Base-by-base conservation (phyloP, 176 grass and related monocot genomes). In the Cenchrus americanus region DNA sequence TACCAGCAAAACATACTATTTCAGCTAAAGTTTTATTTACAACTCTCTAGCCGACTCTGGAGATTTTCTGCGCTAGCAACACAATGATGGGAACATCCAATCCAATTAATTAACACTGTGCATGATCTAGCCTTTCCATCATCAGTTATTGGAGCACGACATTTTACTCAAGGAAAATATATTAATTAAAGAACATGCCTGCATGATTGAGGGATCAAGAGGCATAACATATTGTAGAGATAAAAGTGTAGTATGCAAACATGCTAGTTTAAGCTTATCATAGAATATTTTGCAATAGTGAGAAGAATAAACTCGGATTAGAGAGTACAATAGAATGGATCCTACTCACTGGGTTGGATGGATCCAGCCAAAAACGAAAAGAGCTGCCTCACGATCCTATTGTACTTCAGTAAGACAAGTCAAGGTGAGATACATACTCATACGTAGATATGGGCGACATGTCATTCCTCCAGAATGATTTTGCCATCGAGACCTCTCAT, bases 381-480 rank as follows among this genome's bases (percentile, higher is more conserved):
- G 72, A 72, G 24, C 82, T 17, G 21, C 37, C 37, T 63, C 71
- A 24, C 48, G 49, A 66, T 59, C 49, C 64, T 59, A 66, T 51
- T 86, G 83, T 81, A 81, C 54, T 63, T 77, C 46, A 66, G 48
- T 50, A 41, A 21, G 58, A 30, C 26, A 78, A 23, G 66, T 82
- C 48, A 67, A 75, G 10, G 64, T 27, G 55, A 73, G 26, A 76
- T 55, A 69, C 72, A 42, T 32, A 49, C 32, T 64, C 65, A 64
- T 73, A 84, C 47, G 75, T 83, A 68, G 48, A 34, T 72, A 77
- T 49, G 67, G 49, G 48, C 41, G 78, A 86, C 55, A 55, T 83
- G 42, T 79, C 80, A 82, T 73, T 73, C 73, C 73, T 62, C 55
- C 42, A 82, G 71, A 58, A 86, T 90, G 83, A 86, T 86, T 86